Percentiles rank a stretch among this genome's conserved stretches.
Conservation (phyloP, 2,329 filamentous ascomycete genomes). For the Talaromyces sp. region DNA sequence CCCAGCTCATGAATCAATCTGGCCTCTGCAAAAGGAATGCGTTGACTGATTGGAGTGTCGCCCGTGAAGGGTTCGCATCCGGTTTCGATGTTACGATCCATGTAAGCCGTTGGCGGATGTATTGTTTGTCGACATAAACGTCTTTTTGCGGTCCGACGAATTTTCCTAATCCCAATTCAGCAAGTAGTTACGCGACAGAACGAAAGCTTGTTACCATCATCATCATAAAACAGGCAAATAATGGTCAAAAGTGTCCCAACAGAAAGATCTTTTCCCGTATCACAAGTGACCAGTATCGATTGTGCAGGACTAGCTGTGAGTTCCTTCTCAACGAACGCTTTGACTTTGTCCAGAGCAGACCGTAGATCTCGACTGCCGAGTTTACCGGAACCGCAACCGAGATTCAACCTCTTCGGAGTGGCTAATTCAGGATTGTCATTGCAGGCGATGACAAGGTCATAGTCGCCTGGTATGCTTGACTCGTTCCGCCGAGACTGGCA, state of each 20-base stretch:
- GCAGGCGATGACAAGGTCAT: conserved; percentile 42
- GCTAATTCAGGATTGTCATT: conserved; percentile 32
- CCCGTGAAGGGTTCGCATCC: conserved; percentile 75
- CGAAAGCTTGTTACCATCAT: conserved; percentile 49
- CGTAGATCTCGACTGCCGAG: conserved; percentile 80
- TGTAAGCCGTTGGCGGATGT: conserved; percentile 73
- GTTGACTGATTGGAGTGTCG: conserved; percentile 88
- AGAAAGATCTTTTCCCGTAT: conserved; percentile 74
- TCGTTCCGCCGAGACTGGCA: conserved; percentile 29
- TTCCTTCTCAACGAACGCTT: conserved; percentile 49
- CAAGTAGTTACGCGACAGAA: not conserved
- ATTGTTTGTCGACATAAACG: conserved; percentile 61
- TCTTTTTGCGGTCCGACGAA: conserved; percentile 29
- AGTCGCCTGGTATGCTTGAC: conserved; percentile 31
- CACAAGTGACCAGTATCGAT: conserved; percentile 62
- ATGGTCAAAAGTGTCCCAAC: conserved; percentile 73
- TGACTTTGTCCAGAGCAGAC: conserved; percentile 61
- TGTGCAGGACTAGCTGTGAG: conserved; percentile 29
- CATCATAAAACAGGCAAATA: conserved; percentile 68
- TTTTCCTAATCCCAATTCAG: conserved; percentile 28
- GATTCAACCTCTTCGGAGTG: conserved; percentile 44
- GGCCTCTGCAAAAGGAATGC: conserved; percentile 68
- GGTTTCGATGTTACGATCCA: conserved; percentile 77
- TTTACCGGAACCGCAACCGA: conserved; percentile 69
- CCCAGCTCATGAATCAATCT: conserved; percentile 8